A percentile compares a stretch with the other conserved stretches of the same genome.
Conservation (phyloP, 2,329 filamentous ascomycete species). For the Colletotrichum camelliae region DNA sequence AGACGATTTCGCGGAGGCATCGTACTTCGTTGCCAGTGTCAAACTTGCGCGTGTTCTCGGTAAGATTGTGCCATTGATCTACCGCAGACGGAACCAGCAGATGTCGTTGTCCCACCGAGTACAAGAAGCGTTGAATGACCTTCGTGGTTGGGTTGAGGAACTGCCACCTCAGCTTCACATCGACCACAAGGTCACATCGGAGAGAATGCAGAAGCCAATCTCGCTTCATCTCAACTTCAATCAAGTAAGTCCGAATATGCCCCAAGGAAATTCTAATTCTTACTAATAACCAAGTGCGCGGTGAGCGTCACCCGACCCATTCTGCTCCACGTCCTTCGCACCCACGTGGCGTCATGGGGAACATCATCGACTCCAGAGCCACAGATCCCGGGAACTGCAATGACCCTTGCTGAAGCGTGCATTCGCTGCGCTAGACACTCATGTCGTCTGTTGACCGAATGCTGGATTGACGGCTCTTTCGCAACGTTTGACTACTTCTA, state of each 20-base stretch:
- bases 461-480: slow-evolving; percentile 53
- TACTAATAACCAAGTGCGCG: slow-evolving; percentile 28
- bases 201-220: slow-evolving; percentile 30
- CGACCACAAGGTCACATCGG: slow-evolving; percentile 18
- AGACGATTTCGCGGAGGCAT: slow-evolving; percentile 37
- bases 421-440: slow-evolving; percentile 50
- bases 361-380: slow-evolving; percentile 23
- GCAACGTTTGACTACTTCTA: slow-evolving; percentile 52
- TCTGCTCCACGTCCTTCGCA: slow-evolving; percentile 36
- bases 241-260: not conserved
- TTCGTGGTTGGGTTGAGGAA: slow-evolving; percentile 34
- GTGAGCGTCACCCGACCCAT: slow-evolving; percentile 39
- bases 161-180: slow-evolving; percentile 36
- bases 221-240: slow-evolving; percentile 39
- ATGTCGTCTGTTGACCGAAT: slow-evolving; percentile 43
- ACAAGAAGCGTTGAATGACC: slow-evolving; percentile 33
- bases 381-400: slow-evolving; percentile 34
- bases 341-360: slow-evolving; percentile 28
- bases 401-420: slow-evolving; percentile 48
- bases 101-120: slow-evolving; percentile 36
- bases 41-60: slow-evolving; percentile 39
- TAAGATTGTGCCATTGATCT: slow-evolving; percentile 35
- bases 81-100: slow-evolving; percentile 31
- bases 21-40: slow-evolving; percentile 38
- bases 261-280: rapidly evolving